These are phyloP conservation scores for Hypoxylon sp. DNA, from an alignment of 2,329 filamentous ascomycete genomes.

Conservation along the genomic window DNA sequence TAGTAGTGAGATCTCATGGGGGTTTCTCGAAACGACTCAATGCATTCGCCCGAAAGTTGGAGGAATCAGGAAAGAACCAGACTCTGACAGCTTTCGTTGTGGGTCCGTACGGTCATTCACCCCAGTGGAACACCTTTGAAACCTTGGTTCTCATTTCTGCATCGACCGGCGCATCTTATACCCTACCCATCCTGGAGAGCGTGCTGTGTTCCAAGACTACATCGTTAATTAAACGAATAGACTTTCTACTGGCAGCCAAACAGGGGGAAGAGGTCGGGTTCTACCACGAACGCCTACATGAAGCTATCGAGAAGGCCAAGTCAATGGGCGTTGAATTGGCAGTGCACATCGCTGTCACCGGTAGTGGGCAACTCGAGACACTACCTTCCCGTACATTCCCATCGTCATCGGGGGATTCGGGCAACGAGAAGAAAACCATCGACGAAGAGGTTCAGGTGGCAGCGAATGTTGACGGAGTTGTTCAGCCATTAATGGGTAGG, in stretches of 20 bases:
- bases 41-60: conserved; percentile 59
- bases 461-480: conserved; percentile 50
- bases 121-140: conserved; percentile 71
- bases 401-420: conserved; percentile 37
- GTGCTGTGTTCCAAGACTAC: conserved; percentile 60
- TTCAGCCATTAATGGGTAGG: conserved; percentile 23
- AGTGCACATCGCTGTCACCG: conserved; percentile 70
- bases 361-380: conserved; percentile 49
- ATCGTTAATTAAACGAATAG: conserved; percentile 67
- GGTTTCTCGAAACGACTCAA: conserved; percentile 72
- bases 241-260: conserved; percentile 67
- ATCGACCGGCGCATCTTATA: conserved; percentile 75
- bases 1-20: conserved; percentile 68
- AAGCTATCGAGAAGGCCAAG: conserved; percentile 61
- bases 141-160: conserved; percentile 72
- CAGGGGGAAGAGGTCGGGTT: conserved; percentile 69
- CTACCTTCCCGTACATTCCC: conserved; percentile 39
- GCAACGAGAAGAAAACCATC: conserved; percentile 47
- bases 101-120: conserved; percentile 70
- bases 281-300: conserved; percentile 66
- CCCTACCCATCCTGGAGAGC: conserved; percentile 71
- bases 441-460: conserved; percentile 28
- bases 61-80: conserved; percentile 50
- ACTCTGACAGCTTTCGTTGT: conserved; percentile 65
- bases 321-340: conserved; percentile 64